These are phyloP conservation scores for Beverwykella pulmonaria DNA, from an alignment of 495 filamentous ascomycete species.

Conservation along the genomic window DNA sequence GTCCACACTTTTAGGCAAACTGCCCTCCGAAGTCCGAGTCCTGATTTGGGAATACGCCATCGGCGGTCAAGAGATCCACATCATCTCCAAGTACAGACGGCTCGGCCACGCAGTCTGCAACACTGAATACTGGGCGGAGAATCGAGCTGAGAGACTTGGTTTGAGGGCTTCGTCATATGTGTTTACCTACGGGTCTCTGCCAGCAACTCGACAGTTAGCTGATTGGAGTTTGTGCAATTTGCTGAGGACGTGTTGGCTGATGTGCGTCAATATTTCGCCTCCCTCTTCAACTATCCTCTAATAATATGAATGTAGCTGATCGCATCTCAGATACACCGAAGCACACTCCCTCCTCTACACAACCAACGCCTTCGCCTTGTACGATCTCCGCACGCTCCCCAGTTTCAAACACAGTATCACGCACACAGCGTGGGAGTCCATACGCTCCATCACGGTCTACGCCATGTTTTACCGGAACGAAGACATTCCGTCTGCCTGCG, in stretches of 20 bases:
- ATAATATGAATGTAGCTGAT: not conserved
- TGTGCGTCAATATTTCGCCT: not conserved
- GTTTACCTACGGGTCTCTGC: not conserved
- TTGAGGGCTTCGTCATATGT: not conserved
- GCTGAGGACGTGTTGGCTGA: not conserved
- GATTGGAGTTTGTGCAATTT: constrained; percentile 4
- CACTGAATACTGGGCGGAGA: not conserved
- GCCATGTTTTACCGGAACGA: constrained; percentile 1
- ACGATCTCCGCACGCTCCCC: not conserved
- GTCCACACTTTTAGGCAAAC: not conserved
- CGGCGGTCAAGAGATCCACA: constrained; percentile 1
- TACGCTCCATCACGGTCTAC: not conserved
- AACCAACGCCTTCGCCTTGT: not conserved
- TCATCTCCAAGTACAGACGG: not conserved
- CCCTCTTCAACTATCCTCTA: not conserved
- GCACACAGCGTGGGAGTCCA: not conserved
- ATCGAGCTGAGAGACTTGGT: not conserved
- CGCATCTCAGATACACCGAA: not conserved
- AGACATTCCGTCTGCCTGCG: not conserved
- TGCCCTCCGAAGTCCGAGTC: not conserved
- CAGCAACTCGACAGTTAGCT: not conserved
- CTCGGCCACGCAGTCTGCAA: not conserved
- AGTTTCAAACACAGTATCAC: not conserved
- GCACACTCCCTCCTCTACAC: not conserved
- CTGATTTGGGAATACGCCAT: constrained; percentile 6